These are phyloP conservation scores for Heliosperma pusillum DNA, from an alignment of 148 eudicot species.

Conservation along the genomic window DNA sequence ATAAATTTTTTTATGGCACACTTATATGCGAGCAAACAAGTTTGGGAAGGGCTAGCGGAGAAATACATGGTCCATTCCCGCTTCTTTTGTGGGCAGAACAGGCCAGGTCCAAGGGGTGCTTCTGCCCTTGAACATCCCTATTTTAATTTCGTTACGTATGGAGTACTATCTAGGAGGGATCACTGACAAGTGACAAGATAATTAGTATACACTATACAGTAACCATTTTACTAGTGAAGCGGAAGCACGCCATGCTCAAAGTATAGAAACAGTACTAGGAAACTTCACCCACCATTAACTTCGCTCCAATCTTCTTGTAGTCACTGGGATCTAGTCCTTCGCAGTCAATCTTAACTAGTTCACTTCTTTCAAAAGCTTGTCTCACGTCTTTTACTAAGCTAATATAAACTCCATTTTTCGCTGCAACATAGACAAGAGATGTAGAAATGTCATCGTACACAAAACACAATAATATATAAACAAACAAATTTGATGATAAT, in stretches of 20 bases:
- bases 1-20: neutral
- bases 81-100: neutral
- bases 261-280: neutral
- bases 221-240: neutral
- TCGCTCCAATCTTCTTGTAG: slow-evolving; percentile 90
- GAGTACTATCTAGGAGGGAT: no score
- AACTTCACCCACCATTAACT: slow-evolving; percentile 65
- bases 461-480: neutral
- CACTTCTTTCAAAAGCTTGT: slow-evolving; percentile 82
- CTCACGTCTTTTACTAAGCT: slow-evolving; percentile 76
- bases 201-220: no score
- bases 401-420: slow-evolving; percentile 79
- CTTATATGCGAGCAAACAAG: neutral
- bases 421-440: slow-evolving; percentile 34
- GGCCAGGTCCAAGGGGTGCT: neutral
- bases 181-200: neutral
- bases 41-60: neutral
- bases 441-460: slow-evolving; percentile 10
- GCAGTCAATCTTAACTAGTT: slow-evolving; percentile 76
- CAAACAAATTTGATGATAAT: neutral
- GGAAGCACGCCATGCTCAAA: neutral
- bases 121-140: neutral
- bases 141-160: neutral
- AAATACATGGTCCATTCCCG: neutral
- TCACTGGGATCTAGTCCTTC: slow-evolving; percentile 81